A percentile compares a stretch with the other conserved stretches of the same genome.
phyloP scores from a whole-genome alignment of 331 rosid species.

The Arachis monticola region DNA sequence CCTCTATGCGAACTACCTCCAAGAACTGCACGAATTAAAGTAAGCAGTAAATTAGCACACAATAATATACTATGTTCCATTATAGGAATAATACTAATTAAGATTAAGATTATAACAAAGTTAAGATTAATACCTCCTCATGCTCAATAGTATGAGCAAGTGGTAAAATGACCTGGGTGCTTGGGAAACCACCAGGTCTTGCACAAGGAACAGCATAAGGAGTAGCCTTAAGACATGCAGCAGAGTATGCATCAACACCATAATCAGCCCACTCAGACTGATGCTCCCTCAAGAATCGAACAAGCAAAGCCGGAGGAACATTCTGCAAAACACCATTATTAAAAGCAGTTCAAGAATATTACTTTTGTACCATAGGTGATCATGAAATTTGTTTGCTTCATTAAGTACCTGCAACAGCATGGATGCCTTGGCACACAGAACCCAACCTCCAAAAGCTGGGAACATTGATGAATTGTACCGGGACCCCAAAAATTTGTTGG shows the following conservation, averaged over 20 bases:
- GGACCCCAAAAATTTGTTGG: slow-evolving; percentile 62
- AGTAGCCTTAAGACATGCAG: slow-evolving; percentile 59
- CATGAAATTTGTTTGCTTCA: too few species aligned
- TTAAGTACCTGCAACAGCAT: background rate
- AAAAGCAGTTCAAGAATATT: too few species aligned
- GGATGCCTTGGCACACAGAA: slow-evolving; percentile 91
- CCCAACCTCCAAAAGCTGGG: slow-evolving; percentile 74
- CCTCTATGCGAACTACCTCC: too few species aligned
- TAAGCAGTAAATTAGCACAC: too few species aligned
- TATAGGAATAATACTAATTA: background rate
- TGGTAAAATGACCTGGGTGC: slow-evolving; percentile 78
- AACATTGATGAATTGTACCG: slow-evolving; percentile 60
- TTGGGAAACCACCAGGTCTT: slow-evolving; percentile 70
- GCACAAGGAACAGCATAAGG: slow-evolving; percentile 58
- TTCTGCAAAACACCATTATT: too few species aligned
- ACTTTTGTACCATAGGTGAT: too few species aligned
- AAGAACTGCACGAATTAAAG: too few species aligned
- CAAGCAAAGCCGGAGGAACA: slow-evolving; percentile 46
- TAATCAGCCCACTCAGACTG: slow-evolving; percentile 93
- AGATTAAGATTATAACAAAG: background rate
- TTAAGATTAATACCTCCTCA: slow-evolving; percentile 62
- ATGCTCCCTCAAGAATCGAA: slow-evolving; percentile 83
- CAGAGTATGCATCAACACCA: slow-evolving; percentile 86
- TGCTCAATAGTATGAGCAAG: slow-evolving; percentile 83
- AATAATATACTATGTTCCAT: too few species aligned